phyloP scores from a whole-genome alignment of 305 asterid genomes.

The Nicotiana rustica region DNA sequence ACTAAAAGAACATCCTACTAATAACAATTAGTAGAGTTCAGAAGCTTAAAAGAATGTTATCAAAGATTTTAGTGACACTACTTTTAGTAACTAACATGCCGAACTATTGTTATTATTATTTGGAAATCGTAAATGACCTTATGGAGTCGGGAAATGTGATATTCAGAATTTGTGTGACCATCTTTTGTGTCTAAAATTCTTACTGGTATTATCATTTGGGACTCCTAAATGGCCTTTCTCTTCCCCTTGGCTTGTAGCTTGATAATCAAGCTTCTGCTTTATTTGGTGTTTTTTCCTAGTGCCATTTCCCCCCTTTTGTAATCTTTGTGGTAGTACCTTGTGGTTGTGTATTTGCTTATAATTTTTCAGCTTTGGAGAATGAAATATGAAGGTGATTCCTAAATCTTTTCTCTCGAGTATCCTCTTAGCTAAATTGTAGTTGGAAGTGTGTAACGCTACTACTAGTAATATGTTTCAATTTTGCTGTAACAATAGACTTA shows the following conservation, averaged over 20 bases:
- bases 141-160: neutral
- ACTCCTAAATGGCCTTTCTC: neutral
- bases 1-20: neutral
- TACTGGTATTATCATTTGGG: neutral
- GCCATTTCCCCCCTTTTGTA: neutral
- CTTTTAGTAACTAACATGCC: neutral
- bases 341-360: neutral
- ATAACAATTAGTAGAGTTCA: no score
- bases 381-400: neutral
- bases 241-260: neutral
- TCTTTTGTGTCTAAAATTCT: neutral
- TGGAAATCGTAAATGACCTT: neutral
- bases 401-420: neutral
- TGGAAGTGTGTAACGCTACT: neutral
- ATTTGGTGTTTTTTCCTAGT: neutral
- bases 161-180: neutral
- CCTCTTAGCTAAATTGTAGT: slow-evolving; percentile 23
- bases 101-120: neutral
- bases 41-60: neutral
- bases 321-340: neutral
- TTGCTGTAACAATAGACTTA: slow-evolving; percentile 1
- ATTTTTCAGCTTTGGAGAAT: neutral
- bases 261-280: neutral
- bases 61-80: neutral
- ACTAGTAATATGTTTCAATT: neutral